A percentile compares a stretch with the other conserved stretches of the same genome.
These are phyloP conservation scores for Bacterosira constricta DNA, from an alignment of 108 stramenopile genomes.

Conservation along the genomic window DNA sequence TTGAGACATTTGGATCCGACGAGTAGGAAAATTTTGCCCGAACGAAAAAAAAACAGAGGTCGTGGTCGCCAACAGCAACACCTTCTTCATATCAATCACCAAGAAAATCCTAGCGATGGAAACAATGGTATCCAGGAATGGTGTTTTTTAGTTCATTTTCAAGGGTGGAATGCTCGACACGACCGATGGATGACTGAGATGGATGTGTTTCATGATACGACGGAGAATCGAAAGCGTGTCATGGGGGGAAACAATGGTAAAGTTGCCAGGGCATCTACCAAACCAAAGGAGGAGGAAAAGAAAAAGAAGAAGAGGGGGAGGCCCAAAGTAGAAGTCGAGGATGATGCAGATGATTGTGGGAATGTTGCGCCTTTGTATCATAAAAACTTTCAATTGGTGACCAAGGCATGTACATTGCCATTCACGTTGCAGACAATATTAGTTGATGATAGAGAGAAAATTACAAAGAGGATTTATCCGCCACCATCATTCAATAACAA, in stretches of 20 bases:
- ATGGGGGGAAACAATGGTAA: too few species aligned
- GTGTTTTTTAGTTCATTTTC: slow-evolving; percentile 54
- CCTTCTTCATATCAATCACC: not conserved
- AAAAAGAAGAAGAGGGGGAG: slow-evolving; percentile 22
- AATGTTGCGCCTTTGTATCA: not conserved
- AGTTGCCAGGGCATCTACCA: slow-evolving; percentile 1
- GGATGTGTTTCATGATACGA: slow-evolving; percentile 42
- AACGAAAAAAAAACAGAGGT: slow-evolving; percentile 37
- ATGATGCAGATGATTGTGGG: not conserved
- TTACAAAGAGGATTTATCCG: slow-evolving; percentile 39
- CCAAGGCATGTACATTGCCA: slow-evolving; percentile 36
- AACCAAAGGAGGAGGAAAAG: slow-evolving; percentile 1
- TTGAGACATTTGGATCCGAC: slow-evolving; percentile 23
- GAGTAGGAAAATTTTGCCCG: slow-evolving; percentile 24
- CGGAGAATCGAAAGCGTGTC: slow-evolving; percentile 33
- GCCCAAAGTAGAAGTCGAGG: slow-evolving; percentile 1
- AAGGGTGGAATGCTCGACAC: slow-evolving; percentile 56
- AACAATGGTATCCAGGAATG: slow-evolving; percentile 27
- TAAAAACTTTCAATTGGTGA: slow-evolving; percentile 3
- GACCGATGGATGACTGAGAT: slow-evolving; percentile 48
- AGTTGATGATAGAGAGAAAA: slow-evolving; percentile 49
- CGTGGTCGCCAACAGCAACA: slow-evolving; percentile 6
- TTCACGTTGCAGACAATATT: slow-evolving; percentile 52
- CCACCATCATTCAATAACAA: not conserved
- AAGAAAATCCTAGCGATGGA: not conserved